Evolutionary conservation across 2,329 filamentous ascomycete species (phyloP).

Genomic region (Fusarium paranaense): DNA sequence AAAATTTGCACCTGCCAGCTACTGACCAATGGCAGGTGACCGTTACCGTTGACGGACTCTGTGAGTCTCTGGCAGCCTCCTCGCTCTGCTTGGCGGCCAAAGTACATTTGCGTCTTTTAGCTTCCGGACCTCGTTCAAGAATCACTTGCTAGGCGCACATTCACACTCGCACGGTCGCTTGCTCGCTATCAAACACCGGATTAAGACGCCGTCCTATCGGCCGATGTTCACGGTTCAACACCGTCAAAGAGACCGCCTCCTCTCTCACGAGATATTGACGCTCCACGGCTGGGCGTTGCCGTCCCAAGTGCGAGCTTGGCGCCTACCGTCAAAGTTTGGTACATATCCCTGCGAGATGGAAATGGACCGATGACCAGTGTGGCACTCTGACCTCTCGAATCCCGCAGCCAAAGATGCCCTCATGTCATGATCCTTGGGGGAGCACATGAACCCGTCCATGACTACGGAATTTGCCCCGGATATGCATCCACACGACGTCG

Average conservation of each 20-base stretch:
- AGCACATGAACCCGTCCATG: conserved; percentile 27
- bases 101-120: conserved; percentile 19
- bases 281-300: conserved; percentile 17
- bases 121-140: conserved; percentile 18
- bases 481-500: conserved; percentile 29
- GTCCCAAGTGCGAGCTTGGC: conserved; percentile 23
- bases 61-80: conserved; percentile 7
- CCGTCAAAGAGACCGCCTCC: conserved; percentile 10
- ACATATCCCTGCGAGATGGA: conserved; percentile 17
- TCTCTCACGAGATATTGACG: conserved; percentile 9
- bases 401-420: conserved; percentile 22
- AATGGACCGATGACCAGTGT: conserved; percentile 24
- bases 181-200: conserved; percentile 29
- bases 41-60: conserved; percentile 26
- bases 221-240: conserved; percentile 19
- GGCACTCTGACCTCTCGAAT: conserved; percentile 24
- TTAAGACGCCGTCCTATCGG: conserved; percentile 33
- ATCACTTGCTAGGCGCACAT: conserved; percentile 24
- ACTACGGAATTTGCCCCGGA: conserved; percentile 30
- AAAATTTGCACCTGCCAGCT: conserved; percentile 28
- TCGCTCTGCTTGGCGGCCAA: background rate
- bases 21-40: conserved; percentile 23
- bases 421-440: conserved; percentile 20
- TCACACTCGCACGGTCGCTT: conserved; percentile 24
- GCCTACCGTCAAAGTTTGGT: conserved; percentile 28